Conservation (phyloP, 768 basidiomycete genomes). For the Hebeloma cylindrosporum region DNA sequence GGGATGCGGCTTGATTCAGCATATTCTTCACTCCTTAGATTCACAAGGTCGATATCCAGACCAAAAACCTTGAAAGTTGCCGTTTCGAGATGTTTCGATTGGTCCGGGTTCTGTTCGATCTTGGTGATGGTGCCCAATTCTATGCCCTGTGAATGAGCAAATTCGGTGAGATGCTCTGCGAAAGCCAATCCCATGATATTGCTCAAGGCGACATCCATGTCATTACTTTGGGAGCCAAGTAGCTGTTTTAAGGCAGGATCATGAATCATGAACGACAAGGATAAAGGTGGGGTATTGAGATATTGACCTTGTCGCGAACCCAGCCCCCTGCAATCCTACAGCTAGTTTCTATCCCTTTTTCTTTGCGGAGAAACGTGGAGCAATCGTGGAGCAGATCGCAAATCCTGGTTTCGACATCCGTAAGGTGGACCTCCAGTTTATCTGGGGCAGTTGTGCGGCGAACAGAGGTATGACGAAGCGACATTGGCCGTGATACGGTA, state of each 20-base stretch:
- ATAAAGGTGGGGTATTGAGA: conserved; percentile 1
- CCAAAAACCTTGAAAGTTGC: conserved; percentile 81
- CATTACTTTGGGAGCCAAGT: conserved; percentile 77
- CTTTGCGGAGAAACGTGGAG: conserved; percentile 51
- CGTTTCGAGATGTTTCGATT: conserved; percentile 97
- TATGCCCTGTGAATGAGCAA: conserved; percentile 51
- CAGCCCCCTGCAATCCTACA: conserved; percentile 97
- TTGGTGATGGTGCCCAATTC: conserved; percentile 65
- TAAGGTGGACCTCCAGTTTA: conserved; percentile 52
- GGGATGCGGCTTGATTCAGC: conserved; percentile 87
- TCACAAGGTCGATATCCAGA: conserved; percentile 90
- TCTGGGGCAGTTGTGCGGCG: conserved; percentile 21
- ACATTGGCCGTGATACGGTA: too few species aligned
- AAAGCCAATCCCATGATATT: conserved; percentile 90
- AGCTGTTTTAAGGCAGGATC: conserved; percentile 47
- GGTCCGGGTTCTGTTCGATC: conserved; percentile 92
- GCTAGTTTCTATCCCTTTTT: conserved; percentile 53
- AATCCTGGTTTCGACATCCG: conserved; percentile 64
- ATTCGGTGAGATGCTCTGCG: conserved; percentile 74
- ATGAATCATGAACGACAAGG: not conserved
- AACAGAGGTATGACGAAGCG: conserved; percentile 15
- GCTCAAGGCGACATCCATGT: conserved; percentile 90
- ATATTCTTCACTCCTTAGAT: conserved; percentile 91
- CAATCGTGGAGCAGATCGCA: conserved; percentile 83
- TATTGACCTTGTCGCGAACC: conserved; percentile 93